Percentiles rank a stretch among this genome's conserved stretches.
Conservation (phyloP, 352 stramenopile genomes). For the Thalassiosira mediterranea region DNA sequence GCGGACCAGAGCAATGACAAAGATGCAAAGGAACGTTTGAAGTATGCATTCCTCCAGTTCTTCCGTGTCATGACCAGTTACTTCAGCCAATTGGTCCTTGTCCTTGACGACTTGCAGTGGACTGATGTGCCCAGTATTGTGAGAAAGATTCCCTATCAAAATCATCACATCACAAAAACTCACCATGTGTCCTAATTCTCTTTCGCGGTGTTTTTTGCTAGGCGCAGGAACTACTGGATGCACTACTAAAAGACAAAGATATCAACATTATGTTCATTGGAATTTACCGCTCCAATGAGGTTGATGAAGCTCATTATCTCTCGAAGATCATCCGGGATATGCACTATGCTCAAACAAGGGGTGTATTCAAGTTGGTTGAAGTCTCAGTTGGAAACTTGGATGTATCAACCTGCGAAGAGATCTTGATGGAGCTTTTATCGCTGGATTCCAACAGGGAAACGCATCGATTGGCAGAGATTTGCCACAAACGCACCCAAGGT, state of each 20-base stretch:
- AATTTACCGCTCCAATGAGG: conserved; percentile 33
- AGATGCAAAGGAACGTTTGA: conserved; percentile 15
- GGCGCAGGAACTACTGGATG: conserved; percentile 33
- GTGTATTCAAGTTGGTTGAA: conserved; percentile 13
- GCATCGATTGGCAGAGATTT: conserved; percentile 8
- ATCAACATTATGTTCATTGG: conserved; percentile 21
- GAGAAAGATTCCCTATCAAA: too few species aligned
- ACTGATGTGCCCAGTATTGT: conserved; percentile 32
- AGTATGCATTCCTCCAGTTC: conserved; percentile 24
- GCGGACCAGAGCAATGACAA: conserved; percentile 8
- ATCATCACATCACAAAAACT: too few species aligned
- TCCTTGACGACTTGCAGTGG: conserved; percentile 49
- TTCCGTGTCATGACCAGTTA: conserved; percentile 15
- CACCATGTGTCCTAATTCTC: too few species aligned
- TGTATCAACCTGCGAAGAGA: background rate
- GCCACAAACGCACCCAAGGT: conserved; percentile 15
- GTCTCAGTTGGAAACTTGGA: conserved; percentile 15
- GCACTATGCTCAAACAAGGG: background rate
- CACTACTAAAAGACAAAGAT: conserved; percentile 13
- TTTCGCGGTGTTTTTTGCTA: too few species aligned
- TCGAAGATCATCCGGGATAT: conserved; percentile 11
- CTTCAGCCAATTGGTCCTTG: conserved; percentile 19
- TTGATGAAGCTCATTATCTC: conserved; percentile 14
- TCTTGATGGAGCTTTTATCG: conserved; percentile 4
- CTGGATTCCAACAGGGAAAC: conserved; percentile 12